phyloP scores from a whole-genome alignment of 2,329 filamentous ascomycete genomes.

The Trichoderma atroviride region DNA sequence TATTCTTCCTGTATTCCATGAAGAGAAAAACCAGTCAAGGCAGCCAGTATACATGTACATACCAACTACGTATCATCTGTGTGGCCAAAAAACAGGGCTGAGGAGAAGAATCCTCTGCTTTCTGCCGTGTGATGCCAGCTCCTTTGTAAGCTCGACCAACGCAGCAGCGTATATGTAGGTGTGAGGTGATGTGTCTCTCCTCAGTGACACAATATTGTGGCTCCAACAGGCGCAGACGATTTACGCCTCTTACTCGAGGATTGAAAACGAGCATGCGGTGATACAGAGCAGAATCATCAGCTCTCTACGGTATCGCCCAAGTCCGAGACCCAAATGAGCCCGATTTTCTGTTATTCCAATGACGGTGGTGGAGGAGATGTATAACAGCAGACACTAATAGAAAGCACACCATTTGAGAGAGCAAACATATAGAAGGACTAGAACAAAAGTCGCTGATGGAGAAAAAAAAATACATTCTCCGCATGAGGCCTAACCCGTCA shows the following conservation, averaged over 20 bases:
- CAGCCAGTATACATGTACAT: not conserved
- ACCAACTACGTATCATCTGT: not conserved
- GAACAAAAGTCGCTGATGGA: not conserved
- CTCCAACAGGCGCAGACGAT: not conserved
- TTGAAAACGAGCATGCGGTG: not conserved
- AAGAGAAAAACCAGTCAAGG: not conserved
- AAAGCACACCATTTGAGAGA: not conserved
- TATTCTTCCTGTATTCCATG: not conserved
- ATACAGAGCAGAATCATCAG: not conserved
- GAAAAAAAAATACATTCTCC: not conserved
- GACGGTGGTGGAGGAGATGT: not conserved
- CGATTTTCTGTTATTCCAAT: too few relatives aligned
- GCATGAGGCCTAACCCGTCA: not conserved
- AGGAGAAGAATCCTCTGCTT: not conserved
- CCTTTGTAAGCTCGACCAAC: conserved; percentile 7
- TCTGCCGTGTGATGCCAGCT: not conserved
- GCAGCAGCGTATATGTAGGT: not conserved
- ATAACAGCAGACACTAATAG: not conserved
- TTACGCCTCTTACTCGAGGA: not conserved
- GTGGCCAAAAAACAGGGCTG: conserved; percentile 5
- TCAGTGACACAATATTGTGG: conserved; percentile 7
- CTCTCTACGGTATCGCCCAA: not conserved
- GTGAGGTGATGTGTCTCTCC: conserved; percentile 21
- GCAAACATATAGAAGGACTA: not conserved
- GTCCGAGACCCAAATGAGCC: not conserved